Evolutionary conservation across 768 basidiomycete species (phyloP).

Genomic region (Hebeloma cylindrosporum): DNA sequence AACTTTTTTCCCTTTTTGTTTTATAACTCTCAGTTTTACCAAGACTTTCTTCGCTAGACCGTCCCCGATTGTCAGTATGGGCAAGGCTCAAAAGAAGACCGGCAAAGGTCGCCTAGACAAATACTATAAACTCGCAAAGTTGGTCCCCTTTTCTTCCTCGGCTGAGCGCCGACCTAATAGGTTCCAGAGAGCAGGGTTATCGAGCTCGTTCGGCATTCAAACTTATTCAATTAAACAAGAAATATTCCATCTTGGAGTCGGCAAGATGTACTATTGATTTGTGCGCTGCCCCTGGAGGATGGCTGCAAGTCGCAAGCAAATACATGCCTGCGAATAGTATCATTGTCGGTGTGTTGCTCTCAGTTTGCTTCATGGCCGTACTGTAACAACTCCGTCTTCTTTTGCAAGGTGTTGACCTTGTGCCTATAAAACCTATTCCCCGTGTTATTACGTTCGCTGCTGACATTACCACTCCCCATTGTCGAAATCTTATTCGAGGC

Average conservation of each 20-base stretch:
- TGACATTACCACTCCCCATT: constrained; percentile 92
- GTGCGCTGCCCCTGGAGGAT: constrained; percentile 98
- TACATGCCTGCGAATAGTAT: constrained; percentile 93
- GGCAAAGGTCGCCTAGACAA: constrained; percentile 96
- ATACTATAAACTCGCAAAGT: constrained; percentile 97
- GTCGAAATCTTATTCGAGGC: constrained; percentile 79
- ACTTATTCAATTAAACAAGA: constrained; percentile 97
- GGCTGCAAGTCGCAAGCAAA: constrained; percentile 98
- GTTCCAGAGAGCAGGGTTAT: constrained; percentile 94
- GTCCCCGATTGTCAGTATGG: constrained; percentile 47
- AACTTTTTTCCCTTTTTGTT: no score
- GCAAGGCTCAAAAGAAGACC: constrained; percentile 89
- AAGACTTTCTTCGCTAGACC: no score
- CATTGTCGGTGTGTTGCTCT: constrained; percentile 67
- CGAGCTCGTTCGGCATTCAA: constrained; percentile 99
- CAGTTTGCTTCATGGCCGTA: constrained; percentile 2
- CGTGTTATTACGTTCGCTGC: constrained; percentile 87
- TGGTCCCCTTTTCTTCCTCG: constrained; percentile 11
- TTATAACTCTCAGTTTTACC: no score
- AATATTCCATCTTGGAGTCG: constrained; percentile 87
- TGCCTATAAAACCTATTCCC: constrained; percentile 94
- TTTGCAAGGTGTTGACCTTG: constrained; percentile 84
- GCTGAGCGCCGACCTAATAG: no score
- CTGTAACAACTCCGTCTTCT: constrained; percentile 11
- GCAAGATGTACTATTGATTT: constrained; percentile 95